phyloP scores from a whole-genome alignment of 257 asterid species.

The Penstemon barbatus region DNA sequence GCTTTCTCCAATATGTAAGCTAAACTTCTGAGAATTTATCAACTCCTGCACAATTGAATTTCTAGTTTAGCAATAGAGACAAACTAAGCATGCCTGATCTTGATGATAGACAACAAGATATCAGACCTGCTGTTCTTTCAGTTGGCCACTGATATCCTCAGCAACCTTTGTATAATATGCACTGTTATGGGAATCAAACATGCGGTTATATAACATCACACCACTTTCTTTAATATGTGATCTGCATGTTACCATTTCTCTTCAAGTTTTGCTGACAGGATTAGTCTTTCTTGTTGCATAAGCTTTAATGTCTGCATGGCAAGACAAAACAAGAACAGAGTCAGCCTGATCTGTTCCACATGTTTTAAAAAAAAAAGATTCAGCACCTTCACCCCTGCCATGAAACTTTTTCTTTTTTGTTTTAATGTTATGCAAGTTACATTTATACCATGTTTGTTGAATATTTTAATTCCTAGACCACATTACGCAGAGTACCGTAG shows the following conservation, averaged over 20 bases:
- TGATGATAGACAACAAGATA: slow-evolving; percentile 26
- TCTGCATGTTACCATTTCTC: slow-evolving; percentile 58
- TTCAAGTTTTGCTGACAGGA: slow-evolving; percentile 53
- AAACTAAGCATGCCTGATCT: slow-evolving; percentile 26
- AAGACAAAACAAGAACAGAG: slow-evolving; percentile 31
- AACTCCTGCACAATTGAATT: slow-evolving; percentile 49
- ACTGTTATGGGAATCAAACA: slow-evolving; percentile 43
- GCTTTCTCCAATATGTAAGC: slow-evolving; percentile 39
- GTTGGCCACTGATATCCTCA: slow-evolving; percentile 43
- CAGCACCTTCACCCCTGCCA: slow-evolving; percentile 4
- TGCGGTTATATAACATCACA: slow-evolving; percentile 26
- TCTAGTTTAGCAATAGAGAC: slow-evolving; percentile 21
- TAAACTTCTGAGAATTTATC: slow-evolving; percentile 40
- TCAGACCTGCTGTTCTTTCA: slow-evolving; percentile 70
- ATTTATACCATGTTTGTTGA: slow-evolving; percentile 4
- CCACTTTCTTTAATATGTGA: slow-evolving; percentile 22
- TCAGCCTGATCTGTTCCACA: slow-evolving; percentile 17
- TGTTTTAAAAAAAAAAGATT: slow-evolving; percentile 17
- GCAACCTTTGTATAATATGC: slow-evolving; percentile 43
- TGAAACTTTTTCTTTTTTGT: not conserved
- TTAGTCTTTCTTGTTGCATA: slow-evolving; percentile 65
- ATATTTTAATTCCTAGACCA: not conserved
- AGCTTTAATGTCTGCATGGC: slow-evolving; percentile 71
- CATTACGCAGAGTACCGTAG: not conserved
- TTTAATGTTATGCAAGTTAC: not conserved